These are phyloP conservation scores for Chlorokybus atmophyticus DNA, from an alignment of 139 green algal genomes.

Conservation along the genomic window DNA sequence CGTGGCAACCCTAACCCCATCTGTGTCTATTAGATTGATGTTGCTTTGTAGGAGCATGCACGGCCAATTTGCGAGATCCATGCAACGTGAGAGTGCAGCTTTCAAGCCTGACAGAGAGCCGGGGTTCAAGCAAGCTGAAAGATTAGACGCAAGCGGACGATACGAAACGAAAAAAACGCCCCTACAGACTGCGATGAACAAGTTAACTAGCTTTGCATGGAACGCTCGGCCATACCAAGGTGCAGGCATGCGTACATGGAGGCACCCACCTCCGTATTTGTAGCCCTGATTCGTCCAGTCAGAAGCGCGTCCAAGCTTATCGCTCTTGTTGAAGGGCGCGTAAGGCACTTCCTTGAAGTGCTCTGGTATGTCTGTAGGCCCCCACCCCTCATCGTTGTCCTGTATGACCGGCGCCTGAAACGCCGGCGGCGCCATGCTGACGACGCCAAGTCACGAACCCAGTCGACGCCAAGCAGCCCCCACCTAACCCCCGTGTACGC, in stretches of 20 bases:
- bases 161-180: background rate
- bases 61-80: no score
- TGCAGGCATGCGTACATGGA: no score
- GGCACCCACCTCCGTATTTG: conserved; percentile 6
- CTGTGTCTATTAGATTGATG: background rate
- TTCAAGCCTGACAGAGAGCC: no score
- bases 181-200: background rate
- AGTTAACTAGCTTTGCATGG: background rate
- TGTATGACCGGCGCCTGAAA: conserved; percentile 52
- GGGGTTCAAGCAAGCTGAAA: conserved; percentile 1
- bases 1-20: background rate
- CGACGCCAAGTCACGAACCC: background rate
- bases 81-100: no score
- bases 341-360: conserved; percentile 86
- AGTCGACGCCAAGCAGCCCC: background rate
- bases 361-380: conserved; percentile 56
- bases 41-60: no score
- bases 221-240: no score
- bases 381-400: conserved; percentile 78
- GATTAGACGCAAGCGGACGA: background rate
- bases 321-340: conserved; percentile 80
- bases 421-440: background rate
- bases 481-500: background rate
- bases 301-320: conserved; percentile 60
- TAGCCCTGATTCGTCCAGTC: conserved; percentile 24